Evolutionary conservation across 768 basidiomycete genomes (phyloP).

Genomic region (Boletus vermiculosoides): DNA sequence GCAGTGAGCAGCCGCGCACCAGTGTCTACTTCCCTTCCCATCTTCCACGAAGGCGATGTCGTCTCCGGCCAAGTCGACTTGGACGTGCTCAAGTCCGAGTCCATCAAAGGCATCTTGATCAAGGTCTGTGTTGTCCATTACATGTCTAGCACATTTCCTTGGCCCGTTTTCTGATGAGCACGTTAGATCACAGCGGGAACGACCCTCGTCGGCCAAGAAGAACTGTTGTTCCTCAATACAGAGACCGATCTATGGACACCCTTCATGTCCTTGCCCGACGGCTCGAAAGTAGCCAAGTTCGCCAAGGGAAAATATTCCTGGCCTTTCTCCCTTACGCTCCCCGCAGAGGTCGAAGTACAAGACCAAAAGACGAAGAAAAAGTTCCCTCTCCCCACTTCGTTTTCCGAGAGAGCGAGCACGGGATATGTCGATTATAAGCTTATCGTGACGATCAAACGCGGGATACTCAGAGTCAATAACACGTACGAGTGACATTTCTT

Average conservation of each 20-base stretch:
- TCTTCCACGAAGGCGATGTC: conserved; percentile 47
- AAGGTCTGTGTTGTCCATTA: conserved; percentile 35
- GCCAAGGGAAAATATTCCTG: conserved; percentile 46
- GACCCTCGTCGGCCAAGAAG: conserved; percentile 57
- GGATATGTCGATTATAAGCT: conserved; percentile 58
- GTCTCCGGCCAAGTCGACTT: conserved; percentile 52
- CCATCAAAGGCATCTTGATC: conserved; percentile 47
- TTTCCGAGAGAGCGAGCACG: conserved; percentile 53
- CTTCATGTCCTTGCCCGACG: conserved; percentile 21
- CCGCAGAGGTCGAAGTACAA: conserved; percentile 40
- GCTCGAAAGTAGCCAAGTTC: conserved; percentile 34
- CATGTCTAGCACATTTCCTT: neutral
- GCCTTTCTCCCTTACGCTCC: conserved; percentile 49
- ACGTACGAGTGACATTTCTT: conserved; percentile 33
- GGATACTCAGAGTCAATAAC: conserved; percentile 48
- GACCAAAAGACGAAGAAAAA: conserved; percentile 36
- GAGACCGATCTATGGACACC: conserved; percentile 44
- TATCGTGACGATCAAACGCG: conserved; percentile 48
- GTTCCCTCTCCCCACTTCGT: conserved; percentile 50
- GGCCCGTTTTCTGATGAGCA: neutral
- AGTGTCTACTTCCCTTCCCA: conserved; percentile 39
- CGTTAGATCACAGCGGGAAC: conserved; percentile 43
- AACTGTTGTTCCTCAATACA: conserved; percentile 44
- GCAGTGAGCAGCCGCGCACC: conserved; percentile 44
- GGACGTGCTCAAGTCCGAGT: conserved; percentile 49